Evolutionary conservation across 176 grass and related monocot genomes (phyloP).

Genomic region (Luzula sylvatica): DNA sequence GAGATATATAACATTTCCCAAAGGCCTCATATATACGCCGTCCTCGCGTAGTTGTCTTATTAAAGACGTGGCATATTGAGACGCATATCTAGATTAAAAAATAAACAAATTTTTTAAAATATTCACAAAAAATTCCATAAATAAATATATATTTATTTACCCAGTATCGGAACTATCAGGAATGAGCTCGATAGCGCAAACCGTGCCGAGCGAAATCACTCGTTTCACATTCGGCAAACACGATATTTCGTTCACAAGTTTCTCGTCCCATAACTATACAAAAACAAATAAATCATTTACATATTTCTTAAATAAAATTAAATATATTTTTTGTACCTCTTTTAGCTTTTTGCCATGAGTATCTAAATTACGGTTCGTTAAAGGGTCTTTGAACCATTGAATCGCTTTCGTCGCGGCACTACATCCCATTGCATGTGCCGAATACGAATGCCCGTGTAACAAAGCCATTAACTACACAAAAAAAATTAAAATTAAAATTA

Average conservation of each 20-base stretch:
- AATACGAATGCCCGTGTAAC: constrained; percentile 90
- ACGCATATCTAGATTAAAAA: constrained; percentile 46
- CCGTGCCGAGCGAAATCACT: constrained; percentile 60
- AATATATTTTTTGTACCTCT: constrained; percentile 34
- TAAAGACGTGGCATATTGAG: constrained; percentile 49
- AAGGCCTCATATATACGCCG: constrained; percentile 58
- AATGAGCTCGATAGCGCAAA: constrained; percentile 75
- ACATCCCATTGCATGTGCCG: constrained; percentile 83
- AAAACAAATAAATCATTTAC: background rate
- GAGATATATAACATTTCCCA: constrained; percentile 91
- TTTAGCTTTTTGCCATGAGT: constrained; percentile 42
- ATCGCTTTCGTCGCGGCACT: constrained; percentile 69
- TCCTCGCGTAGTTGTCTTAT: constrained; percentile 65
- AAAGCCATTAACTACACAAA: constrained; percentile 56
- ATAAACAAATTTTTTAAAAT: background rate
- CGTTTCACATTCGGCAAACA: constrained; percentile 58
- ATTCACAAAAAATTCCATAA: background rate
- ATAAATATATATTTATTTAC: constrained; percentile 36
- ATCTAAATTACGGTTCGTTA: constrained; percentile 67
- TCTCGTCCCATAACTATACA: constrained; percentile 67
- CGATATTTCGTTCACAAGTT: constrained; percentile 53
- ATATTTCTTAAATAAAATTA: background rate
- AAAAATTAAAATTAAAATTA: too few species aligned
- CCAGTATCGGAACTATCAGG: constrained; percentile 68
- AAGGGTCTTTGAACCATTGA: constrained; percentile 73